These are phyloP conservation scores for Paramecium sonneborni DNA, from an alignment of 73 alveolate genomes.

Conservation along the genomic window DNA sequence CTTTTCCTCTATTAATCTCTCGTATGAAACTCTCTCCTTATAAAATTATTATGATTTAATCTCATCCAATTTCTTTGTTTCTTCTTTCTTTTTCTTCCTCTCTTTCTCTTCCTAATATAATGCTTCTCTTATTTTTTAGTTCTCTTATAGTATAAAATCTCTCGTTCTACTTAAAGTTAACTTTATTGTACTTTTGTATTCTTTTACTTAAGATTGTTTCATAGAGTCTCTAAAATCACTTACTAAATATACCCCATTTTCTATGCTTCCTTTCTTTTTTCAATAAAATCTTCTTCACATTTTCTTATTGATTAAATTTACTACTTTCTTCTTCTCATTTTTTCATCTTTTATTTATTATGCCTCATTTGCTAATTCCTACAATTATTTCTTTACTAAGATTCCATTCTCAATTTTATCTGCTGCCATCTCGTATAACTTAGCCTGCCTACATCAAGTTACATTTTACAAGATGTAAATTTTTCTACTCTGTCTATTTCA, in stretches of 20 bases:
- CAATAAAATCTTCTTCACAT: background rate
- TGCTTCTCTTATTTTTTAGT: background rate
- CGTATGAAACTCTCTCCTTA: conserved; percentile 14
- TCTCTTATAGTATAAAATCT: background rate
- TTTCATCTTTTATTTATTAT: background rate
- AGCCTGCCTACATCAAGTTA: background rate
- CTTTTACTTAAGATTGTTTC: background rate
- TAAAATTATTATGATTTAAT: background rate
- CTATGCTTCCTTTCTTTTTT: background rate
- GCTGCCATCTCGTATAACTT: background rate
- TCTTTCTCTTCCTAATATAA: background rate
- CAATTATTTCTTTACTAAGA: background rate
- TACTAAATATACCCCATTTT: background rate
- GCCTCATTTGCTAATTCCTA: background rate
- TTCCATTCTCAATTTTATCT: background rate
- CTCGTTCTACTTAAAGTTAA: background rate
- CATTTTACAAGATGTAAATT: background rate
- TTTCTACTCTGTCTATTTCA: background rate
- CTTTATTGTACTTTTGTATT: background rate
- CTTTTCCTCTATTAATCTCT: background rate
- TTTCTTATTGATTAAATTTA: background rate
- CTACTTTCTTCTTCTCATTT: background rate
- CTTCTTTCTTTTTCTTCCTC: background rate
- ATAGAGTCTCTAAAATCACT: background rate
- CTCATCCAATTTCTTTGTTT: background rate